Percentiles rank a stretch among this genome's conserved stretches.
phyloP scores from a whole-genome alignment of 1,284 basidiomycete species.

The Calocybe gambosa region DNA sequence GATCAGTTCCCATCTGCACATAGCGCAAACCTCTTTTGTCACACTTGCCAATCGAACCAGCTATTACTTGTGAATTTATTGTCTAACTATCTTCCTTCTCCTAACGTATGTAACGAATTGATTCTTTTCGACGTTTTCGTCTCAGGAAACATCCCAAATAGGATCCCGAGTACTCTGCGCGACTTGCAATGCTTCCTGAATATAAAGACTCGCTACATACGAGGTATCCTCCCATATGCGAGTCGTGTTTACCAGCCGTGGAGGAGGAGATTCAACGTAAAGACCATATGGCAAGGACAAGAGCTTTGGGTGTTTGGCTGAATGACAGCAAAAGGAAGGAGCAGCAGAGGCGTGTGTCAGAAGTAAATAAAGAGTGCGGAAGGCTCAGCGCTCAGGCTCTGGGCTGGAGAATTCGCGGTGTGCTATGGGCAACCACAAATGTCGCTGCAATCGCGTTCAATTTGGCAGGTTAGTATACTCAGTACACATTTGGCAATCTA shows the following conservation, averaged over 20 bases:
- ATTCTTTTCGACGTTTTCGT: not conserved
- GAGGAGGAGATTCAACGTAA: constrained; percentile 74
- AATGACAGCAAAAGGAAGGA: constrained; percentile 57
- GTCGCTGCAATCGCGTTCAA: constrained; percentile 38
- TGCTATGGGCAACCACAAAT: constrained; percentile 49
- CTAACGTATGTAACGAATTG: constrained; percentile 38
- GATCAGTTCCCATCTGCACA: constrained; percentile 59
- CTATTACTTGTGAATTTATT: constrained; percentile 79
- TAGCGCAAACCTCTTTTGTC: constrained; percentile 67
- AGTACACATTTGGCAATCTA: constrained; percentile 14
- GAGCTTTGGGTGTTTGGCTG: constrained; percentile 67
- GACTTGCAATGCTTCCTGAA: constrained; percentile 56
- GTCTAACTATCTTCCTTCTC: constrained; percentile 79
- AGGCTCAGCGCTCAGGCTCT: constrained; percentile 39
- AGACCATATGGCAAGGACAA: constrained; percentile 76
- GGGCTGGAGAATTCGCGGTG: constrained; percentile 59
- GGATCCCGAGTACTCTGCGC: constrained; percentile 64
- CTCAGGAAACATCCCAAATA: constrained; percentile 24
- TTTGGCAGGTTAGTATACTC: constrained; percentile 37
- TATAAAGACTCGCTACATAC: constrained; percentile 71
- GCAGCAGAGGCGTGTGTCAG: constrained; percentile 39
- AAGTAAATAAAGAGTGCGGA: constrained; percentile 31
- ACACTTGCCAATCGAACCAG: constrained; percentile 86
- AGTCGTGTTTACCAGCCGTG: constrained; percentile 65
- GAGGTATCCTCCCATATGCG: constrained; percentile 85